Evolutionary conservation across 805 yeast genomes (phyloP), one percentile per base, ranked within the genome.

Genomic region (Peterozyma toletana): DNA sequence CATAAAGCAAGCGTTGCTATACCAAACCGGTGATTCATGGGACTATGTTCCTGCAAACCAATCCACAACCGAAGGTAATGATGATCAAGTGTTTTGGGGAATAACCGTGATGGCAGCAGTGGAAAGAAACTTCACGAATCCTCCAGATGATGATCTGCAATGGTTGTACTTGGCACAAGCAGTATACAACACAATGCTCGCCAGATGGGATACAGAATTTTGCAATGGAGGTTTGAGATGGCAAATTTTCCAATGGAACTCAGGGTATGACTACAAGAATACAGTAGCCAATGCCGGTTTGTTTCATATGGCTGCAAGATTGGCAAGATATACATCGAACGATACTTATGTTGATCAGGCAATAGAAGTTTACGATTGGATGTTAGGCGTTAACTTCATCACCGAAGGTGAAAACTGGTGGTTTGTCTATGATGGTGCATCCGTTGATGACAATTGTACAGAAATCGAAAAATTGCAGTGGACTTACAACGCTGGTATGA

Each of bases 51-150:
- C 97, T 4, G 67, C 79, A 48, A 87, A 88, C 62, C 96, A 90
- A 64, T 78, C 90, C 10, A 80, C 89, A 33, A 86, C 96, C 2
- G 97, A 91, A 65, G 99, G 98, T 56, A 91, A 91, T 59, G 99
- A 91, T 71, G 98, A 91, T 69, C 98, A 91, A 67, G 96, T 86
- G 2, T 88, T 91, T 61, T 91, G 98, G 98, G 98, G 96, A 5
- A 70, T 93, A 48, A 84, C 95, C 1, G 95, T 80, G 3, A 87
- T 91, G 84, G 81, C 78, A 29, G 97, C 97, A 1, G 95, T 95
- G 0, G 98, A 91, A 62, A 73, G 83, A 58, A 87, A 87, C 64
- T 89, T 89, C 58, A 67, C 86, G 1, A 78, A 82, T 54, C 89
- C 95, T 2, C 66, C 78, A 57, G 47, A 55, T 1, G 75, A 68